phyloP scores from a whole-genome alignment of 2,329 filamentous ascomycete genomes.

The Fonsecaea erecta region DNA sequence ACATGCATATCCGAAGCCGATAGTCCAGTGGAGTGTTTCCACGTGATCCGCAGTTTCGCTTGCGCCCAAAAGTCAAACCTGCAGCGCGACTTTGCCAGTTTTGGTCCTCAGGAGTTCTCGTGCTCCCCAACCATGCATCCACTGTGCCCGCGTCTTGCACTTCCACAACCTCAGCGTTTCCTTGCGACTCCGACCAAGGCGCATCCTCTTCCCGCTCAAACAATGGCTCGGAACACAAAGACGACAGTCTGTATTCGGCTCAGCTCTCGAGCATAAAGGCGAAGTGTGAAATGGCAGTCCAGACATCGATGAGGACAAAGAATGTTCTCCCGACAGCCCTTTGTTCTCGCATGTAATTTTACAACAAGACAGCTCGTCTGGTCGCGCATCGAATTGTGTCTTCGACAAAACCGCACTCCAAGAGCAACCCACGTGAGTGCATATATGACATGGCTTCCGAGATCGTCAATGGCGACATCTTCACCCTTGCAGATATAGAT shows the following conservation, averaged over 20 bases:
- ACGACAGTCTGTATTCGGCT: neutral
- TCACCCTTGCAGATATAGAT: neutral
- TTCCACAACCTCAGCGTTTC: neutral
- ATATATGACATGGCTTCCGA: neutral
- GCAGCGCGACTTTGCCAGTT: conserved; percentile 11
- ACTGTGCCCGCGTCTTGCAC: neutral
- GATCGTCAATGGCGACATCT: neutral
- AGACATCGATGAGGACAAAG: conserved; percentile 7
- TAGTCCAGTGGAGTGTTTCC: conserved; percentile 1
- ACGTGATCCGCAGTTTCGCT: conserved; percentile 11
- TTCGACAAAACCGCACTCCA: neutral
- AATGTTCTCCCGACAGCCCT: conserved; percentile 13
- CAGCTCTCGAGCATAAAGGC: conserved; percentile 1
- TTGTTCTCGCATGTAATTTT: too few relatives aligned
- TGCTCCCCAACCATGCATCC: conserved; percentile 13
- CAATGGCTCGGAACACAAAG: conserved; percentile 1
- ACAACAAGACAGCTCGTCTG: neutral
- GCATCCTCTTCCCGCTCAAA: neutral
- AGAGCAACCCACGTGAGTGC: neutral
- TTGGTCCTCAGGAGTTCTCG: neutral
- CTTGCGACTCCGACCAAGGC: neutral
- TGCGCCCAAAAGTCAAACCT: conserved; percentile 1
- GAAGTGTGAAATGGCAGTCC: conserved; percentile 13
- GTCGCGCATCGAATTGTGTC: neutral
- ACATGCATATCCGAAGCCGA: neutral